Base-by-base conservation (phyloP, 164 flowering plant genomes). In the Tinospora cordifolia region DNA sequence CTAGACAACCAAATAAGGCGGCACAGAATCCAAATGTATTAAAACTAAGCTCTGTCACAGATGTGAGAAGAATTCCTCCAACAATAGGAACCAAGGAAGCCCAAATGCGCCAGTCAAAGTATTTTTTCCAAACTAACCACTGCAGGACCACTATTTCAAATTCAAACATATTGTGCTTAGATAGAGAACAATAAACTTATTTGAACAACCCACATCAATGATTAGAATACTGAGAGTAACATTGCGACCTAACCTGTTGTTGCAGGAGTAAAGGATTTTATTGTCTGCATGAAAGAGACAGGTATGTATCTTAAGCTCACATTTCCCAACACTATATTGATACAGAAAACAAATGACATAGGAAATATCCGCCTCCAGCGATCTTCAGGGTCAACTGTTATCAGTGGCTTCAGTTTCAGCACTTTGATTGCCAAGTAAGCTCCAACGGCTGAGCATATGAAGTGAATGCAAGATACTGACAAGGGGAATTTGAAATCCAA, bases 281-380 rank as follows among this genome's bases (percentile, higher is more conserved):
- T 91, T 10, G 98, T 93, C 80, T 93, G 98, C 98, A 93, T 93
- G 76, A 93, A 93, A 26, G 98, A 93, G 63, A 93, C 98, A 54
- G 98, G 98, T 71, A 93, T 91, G 78, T 87, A 93, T 9, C 98
- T 87, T 30, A 93, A 80, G 87, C 98, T 93, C 67, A 91, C 92
- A 80, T 94, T 94, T 63, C 98, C 98, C 81, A 94, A 66, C 41
- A 92, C 97, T 71, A 94, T 94, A 82, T 94, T 94, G 67, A 94
- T 86, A 72, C 97, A 94, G 74, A 94, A 94, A 67, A 94, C 93
- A 80, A 89, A 92, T 22, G 98, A 92, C 98, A 94, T 94, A 34
- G 98, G 98, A 74, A 94, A 90, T 72, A 94, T 94, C 81, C 97
- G 87, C 80, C 84, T 89, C 98, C 96, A 94, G 34, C 93, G 91